Evolutionary conservation across 2,329 filamentous ascomycete species (phyloP), one percentile per base, ranked within the genome.

Genomic region (Botryotinia calthae): DNA sequence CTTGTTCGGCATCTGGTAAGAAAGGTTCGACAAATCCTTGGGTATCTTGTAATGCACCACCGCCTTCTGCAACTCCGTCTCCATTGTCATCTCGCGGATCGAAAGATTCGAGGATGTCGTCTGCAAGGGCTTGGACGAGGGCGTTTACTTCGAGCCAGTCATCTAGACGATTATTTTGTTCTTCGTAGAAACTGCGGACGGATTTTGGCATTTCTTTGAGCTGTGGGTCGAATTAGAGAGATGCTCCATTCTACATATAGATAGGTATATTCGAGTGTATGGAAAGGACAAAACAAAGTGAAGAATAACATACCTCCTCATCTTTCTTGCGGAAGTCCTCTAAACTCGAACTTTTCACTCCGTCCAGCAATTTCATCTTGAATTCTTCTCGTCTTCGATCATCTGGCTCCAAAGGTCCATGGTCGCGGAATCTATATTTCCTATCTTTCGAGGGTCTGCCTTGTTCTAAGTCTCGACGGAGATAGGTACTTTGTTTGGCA

Each of bases 21-120:
- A 89, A 85, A 1, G 84, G 83, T 72, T 86, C 85, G n/a, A 89
- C 83, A 65, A 84, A 83, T 61, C 86, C 87, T 12, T 82, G 80
- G 7, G 83, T 84, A 37, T 78, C 79, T 67, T 87, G 85, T 37
- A 89, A 78, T 0, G 84, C 84, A 0, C 87, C 87, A 9, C 83
- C 81, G 28, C 86, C 81, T 76, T 89, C 88, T 10, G 82, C 82
- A n/a, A 86, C 79, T 4, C 88, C 87, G 76, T 89, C 87, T 44
- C 85, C 82, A 74, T 89, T 87, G 2, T 85, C 82, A 71, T 89
- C 88, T 62, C 76, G 70, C 2, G 87, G 87, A 74, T 87, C 84
- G 84, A 89, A 88, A 59, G 84, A 86, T 73, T 89, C 88, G n/a
- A 89, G 82, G 12, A 89, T 85, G 76, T 89, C 86, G 76, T 88